phyloP scores from a whole-genome alignment of 305 asterid genomes.

The Fraxinus angustifolia region DNA sequence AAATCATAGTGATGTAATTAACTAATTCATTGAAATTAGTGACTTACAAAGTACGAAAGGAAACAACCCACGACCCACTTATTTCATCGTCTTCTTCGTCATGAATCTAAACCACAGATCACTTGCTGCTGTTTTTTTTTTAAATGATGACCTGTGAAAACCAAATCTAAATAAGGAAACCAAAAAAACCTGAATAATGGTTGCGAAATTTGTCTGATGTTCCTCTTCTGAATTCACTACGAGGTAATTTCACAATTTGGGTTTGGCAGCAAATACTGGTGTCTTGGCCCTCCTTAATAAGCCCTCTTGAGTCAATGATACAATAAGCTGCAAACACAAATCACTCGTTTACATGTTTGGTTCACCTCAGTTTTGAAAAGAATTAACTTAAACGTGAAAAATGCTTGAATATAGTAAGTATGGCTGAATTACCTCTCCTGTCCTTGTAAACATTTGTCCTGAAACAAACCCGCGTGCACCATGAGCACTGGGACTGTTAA shows the following conservation, averaged over 20 bases:
- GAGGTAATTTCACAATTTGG: conserved; percentile 41
- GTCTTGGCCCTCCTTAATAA: conserved; percentile 47
- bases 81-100: not conserved
- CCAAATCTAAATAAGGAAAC: conserved; percentile 4
- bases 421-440: conserved; percentile 66
- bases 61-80: not conserved
- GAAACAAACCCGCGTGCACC: conserved; percentile 79
- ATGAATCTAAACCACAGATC: not conserved
- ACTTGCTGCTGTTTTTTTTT: conserved; percentile 7
- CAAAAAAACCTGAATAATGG: not conserved
- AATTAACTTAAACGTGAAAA: not conserved
- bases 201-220: not conserved
- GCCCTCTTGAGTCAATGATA: conserved; percentile 81
- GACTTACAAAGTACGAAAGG: not conserved
- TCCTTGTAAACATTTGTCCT: conserved; percentile 72
- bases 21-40: not conserved
- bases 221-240: conserved; percentile 10
- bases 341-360: not conserved
- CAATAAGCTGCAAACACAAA: conserved; percentile 53
- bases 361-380: not conserved
- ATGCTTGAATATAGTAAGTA: not conserved
- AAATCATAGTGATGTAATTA: not conserved
- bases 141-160: not conserved
- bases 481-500: conserved; percentile 69
- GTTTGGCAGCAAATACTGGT: conserved; percentile 29